A percentile compares a stretch with the other conserved stretches of the same genome.
phyloP scores from a whole-genome alignment of 768 basidiomycete species.

The Roridomyces roridus region DNA sequence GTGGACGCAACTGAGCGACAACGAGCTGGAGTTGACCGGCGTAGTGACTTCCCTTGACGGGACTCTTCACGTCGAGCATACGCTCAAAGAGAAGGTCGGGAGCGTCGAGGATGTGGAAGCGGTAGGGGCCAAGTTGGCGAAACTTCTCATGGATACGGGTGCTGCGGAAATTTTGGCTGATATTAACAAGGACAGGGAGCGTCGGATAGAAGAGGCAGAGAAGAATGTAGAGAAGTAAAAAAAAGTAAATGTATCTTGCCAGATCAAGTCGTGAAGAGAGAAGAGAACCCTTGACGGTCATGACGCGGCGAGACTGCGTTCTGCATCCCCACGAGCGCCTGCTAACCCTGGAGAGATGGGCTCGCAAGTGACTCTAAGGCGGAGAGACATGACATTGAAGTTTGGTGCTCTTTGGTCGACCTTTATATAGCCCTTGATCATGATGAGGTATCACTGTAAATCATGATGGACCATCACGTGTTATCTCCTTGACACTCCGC shows the following conservation, averaged over 20 bases:
- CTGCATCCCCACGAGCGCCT: constrained; percentile 79
- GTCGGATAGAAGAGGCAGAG: constrained; percentile 44
- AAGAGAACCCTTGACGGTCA: constrained; percentile 12
- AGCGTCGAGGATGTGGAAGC: constrained; percentile 64
- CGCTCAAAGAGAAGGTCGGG: constrained; percentile 56
- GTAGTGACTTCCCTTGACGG: constrained; percentile 89
- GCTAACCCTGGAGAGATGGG: constrained; percentile 48
- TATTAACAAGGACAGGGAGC: constrained; percentile 72
- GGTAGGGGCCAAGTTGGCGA: constrained; percentile 72
- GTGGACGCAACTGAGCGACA: constrained; percentile 53
- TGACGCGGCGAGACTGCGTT: constrained; percentile 36
- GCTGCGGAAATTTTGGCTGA: constrained; percentile 84
- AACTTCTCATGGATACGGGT: constrained; percentile 67
- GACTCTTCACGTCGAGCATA: constrained; percentile 69
- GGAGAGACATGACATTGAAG: constrained; percentile 54
- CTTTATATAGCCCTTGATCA: background rate
- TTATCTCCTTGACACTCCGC: too few relatives aligned
- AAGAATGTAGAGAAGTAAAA: constrained; percentile 7
- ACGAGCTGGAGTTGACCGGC: constrained; percentile 68
- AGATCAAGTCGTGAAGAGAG: constrained; percentile 25
- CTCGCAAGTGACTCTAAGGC: constrained; percentile 77
- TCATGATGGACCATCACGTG: too few relatives aligned
- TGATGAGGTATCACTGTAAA: too few relatives aligned
- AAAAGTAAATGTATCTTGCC: constrained; percentile 28
- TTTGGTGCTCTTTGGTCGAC: constrained; percentile 35